Conservation (phyloP, 1,284 basidiomycete genomes). For the Ceratobasidium theobromae region DNA sequence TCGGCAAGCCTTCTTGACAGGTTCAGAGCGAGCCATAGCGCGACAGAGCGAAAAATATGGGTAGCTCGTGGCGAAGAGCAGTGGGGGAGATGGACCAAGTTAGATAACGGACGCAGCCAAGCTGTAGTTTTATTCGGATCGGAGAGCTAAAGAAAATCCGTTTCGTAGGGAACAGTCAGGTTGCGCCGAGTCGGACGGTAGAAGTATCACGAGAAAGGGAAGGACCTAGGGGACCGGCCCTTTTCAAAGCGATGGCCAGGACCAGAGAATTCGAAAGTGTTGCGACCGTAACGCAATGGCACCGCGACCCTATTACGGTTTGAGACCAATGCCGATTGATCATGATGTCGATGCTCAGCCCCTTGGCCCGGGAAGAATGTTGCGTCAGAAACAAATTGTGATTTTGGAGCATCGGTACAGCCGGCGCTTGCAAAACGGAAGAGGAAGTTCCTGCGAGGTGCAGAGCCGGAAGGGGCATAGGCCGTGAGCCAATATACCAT, state of each 20-base stretch:
- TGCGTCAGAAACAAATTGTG: conserved; percentile 1
- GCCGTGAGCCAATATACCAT: neutral
- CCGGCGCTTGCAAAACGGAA: too few relatives aligned
- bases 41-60: neutral
- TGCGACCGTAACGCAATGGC: neutral
- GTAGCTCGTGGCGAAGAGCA: too few relatives aligned
- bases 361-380: neutral
- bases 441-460: too few relatives aligned
- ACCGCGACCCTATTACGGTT: neutral
- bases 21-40: conserved; percentile 10
- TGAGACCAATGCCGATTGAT: neutral
- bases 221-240: neutral
- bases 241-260: neutral
- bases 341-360: too few relatives aligned
- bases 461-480: conserved; percentile 9
- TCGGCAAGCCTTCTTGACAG: conserved; percentile 9
- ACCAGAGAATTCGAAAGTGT: neutral
- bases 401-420: conserved; percentile 2
- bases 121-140: neutral
- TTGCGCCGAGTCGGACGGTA: neutral
- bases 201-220: neutral
- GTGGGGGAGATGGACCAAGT: neutral
- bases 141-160: neutral
- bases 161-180: neutral
- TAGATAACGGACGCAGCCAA: too few relatives aligned